Conservation (phyloP, 169 alveolate genomes). For the Perkinsus marinus region DNA sequence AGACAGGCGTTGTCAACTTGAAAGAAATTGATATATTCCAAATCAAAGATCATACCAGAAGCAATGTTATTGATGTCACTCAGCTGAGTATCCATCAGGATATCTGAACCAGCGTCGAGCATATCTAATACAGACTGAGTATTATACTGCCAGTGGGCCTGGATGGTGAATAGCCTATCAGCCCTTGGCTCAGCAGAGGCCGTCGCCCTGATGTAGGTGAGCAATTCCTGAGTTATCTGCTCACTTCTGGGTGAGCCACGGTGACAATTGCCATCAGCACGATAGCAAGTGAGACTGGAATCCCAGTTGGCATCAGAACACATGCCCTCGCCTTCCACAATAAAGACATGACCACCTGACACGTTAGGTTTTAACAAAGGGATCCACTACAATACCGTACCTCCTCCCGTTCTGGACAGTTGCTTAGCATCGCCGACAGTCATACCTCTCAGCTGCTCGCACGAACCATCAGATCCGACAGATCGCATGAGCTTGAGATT, state of each 20-base stretch:
- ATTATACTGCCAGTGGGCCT: background rate
- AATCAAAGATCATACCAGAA: background rate
- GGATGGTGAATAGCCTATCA: background rate
- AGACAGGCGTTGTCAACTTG: background rate
- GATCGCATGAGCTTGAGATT: background rate
- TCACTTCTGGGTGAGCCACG: background rate
- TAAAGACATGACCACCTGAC: background rate
- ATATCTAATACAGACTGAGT: background rate
- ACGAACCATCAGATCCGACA: background rate
- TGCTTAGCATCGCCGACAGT: background rate
- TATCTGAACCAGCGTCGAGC: background rate
- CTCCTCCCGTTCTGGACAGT: background rate
- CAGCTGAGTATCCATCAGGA: background rate
- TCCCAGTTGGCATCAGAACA: background rate
- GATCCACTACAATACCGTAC: background rate
- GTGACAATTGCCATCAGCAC: background rate
- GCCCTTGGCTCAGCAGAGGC: background rate
- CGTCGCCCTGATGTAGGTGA: background rate
- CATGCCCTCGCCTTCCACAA: background rate
- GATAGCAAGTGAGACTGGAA: background rate
- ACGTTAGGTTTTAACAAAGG: background rate
- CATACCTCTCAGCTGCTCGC: background rate
- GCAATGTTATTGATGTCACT: background rate
- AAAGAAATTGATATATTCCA: background rate
- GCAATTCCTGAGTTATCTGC: background rate